These are phyloP conservation scores for Zygosaccharomyces siamensis DNA, from an alignment of 805 yeast genomes.

Conservation along the genomic window DNA sequence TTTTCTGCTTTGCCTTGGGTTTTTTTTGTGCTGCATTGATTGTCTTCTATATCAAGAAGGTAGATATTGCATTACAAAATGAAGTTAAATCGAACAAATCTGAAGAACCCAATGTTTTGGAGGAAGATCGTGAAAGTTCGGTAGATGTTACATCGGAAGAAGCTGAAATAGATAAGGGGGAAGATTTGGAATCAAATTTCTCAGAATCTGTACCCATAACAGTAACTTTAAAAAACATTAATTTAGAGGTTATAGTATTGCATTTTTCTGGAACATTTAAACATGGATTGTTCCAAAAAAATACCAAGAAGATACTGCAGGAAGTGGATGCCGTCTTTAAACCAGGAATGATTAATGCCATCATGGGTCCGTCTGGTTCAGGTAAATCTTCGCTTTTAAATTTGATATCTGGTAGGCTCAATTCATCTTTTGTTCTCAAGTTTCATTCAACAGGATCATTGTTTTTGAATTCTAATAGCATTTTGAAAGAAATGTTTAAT, in stretches of 20 bases:
- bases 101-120: background rate
- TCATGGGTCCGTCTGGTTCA: conserved; percentile 79
- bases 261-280: conserved; percentile 9
- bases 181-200: conserved; percentile 18
- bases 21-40: conserved; percentile 47
- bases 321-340: conserved; percentile 48
- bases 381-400: conserved; percentile 70
- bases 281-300: conserved; percentile 12
- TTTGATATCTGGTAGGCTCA: conserved; percentile 54
- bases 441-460: conserved; percentile 40
- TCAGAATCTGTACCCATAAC: conserved; percentile 9
- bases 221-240: conserved; percentile 15
- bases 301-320: conserved; percentile 38
- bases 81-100: conserved; percentile 19
- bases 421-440: conserved; percentile 30
- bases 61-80: conserved; percentile 27
- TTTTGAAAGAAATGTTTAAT: conserved; percentile 36
- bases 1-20: conserved; percentile 55
- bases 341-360: conserved; percentile 58
- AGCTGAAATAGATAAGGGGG: background rate
- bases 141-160: background rate
- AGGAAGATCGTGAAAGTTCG: background rate
- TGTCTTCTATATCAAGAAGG: conserved; percentile 44
- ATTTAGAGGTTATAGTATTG: conserved; percentile 13
- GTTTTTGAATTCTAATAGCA: conserved; percentile 39